These are phyloP conservation scores for Candida oleophila DNA, from an alignment of 805 yeast species.

Conservation along the genomic window DNA sequence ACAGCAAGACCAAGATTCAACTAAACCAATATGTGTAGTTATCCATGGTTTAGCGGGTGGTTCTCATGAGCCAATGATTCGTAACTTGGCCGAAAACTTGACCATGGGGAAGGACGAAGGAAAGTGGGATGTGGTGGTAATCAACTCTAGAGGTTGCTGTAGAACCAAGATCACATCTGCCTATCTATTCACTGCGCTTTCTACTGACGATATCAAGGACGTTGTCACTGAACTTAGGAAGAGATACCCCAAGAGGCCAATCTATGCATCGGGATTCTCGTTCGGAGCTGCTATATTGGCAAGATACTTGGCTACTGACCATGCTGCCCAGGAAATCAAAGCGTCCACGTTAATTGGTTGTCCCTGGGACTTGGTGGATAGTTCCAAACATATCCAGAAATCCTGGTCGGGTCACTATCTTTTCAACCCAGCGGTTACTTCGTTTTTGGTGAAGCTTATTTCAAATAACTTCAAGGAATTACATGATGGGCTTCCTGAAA, in stretches of 20 bases:
- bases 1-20: conserved; percentile 11
- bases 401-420: conserved; percentile 35
- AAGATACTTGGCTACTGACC: conserved; percentile 71
- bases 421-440: conserved; percentile 31
- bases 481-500: conserved; percentile 23
- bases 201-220: conserved; percentile 67
- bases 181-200: conserved; percentile 63
- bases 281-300: conserved; percentile 72
- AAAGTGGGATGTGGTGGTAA: conserved; percentile 64
- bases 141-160: conserved; percentile 78
- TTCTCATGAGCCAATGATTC: conserved; percentile 74
- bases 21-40: conserved; percentile 60
- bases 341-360: conserved; percentile 60
- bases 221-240: conserved; percentile 50
- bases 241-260: conserved; percentile 59
- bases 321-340: conserved; percentile 31
- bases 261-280: conserved; percentile 74
- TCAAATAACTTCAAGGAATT: conserved; percentile 35
- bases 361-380: conserved; percentile 71
- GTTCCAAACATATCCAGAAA: conserved; percentile 42
- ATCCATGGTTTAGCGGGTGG: conserved; percentile 86
- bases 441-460: conserved; percentile 30
- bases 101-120: conserved; percentile 23
- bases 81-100: conserved; percentile 51
- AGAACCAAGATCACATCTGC: conserved; percentile 68